phyloP scores from a whole-genome alignment of 768 basidiomycete species.

The Podaxis sp. region DNA sequence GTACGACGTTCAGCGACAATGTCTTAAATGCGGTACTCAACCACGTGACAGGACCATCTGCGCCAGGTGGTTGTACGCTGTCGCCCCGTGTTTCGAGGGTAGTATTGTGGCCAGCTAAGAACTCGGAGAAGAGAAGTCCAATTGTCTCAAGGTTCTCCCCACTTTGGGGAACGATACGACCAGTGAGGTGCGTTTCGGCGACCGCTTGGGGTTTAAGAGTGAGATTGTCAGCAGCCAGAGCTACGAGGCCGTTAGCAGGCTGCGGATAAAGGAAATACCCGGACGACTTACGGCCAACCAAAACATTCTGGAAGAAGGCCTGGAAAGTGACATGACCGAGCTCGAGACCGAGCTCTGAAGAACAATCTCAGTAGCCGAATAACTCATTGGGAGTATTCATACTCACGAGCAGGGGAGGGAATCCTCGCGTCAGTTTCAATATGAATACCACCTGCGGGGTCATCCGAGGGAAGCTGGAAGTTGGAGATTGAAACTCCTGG shows the following conservation, averaged over 20 bases:
- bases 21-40: conserved; percentile 71
- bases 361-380: conserved; percentile 18
- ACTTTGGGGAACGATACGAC: conserved; percentile 62
- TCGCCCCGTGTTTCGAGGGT: conserved; percentile 59
- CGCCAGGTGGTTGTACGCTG: conserved; percentile 58
- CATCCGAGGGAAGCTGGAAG: conserved; percentile 68
- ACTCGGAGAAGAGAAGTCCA: conserved; percentile 66
- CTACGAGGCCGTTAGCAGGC: conserved; percentile 30
- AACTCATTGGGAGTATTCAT: background rate
- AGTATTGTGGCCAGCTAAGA: conserved; percentile 61
- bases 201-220: conserved; percentile 48
- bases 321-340: conserved; percentile 66
- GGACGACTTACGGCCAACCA: conserved; percentile 58
- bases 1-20: conserved; percentile 55
- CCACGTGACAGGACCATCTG: conserved; percentile 55
- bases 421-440: conserved; percentile 68
- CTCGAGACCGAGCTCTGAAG: conserved; percentile 65
- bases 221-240: conserved; percentile 50
- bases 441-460: conserved; percentile 67
- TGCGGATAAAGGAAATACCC: background rate
- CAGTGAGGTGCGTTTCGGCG: conserved; percentile 55
- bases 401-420: conserved; percentile 66
- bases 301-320: conserved; percentile 53
- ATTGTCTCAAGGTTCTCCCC: conserved; percentile 52
- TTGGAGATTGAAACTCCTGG: conserved; percentile 71